phyloP scores from a whole-genome alignment of 73 alveolate genomes.

The Uronychia binucleata region DNA sequence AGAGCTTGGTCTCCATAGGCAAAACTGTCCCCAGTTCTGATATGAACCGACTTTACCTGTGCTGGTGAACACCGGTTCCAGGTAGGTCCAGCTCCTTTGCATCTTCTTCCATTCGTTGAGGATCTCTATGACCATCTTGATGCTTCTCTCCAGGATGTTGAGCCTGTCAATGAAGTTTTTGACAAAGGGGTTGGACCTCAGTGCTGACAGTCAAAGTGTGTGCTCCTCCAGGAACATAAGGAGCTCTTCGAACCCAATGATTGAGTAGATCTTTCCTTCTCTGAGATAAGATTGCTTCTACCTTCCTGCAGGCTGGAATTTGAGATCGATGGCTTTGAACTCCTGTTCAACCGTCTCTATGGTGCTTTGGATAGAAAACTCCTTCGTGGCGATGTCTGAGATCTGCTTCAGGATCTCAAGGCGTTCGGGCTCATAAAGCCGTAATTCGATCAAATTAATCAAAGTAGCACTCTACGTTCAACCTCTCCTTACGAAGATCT shows the following conservation, averaged over 20 bases:
- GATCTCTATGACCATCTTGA: slow-evolving; percentile 63
- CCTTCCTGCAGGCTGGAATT: not conserved
- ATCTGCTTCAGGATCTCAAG: slow-evolving; percentile 40
- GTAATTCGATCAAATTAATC: slow-evolving; percentile 8
- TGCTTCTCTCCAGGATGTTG: slow-evolving; percentile 23
- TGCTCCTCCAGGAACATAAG: slow-evolving; percentile 32
- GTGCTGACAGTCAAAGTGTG: slow-evolving; percentile 19
- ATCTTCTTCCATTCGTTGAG: slow-evolving; percentile 93
- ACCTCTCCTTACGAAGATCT: not conserved
- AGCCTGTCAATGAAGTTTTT: slow-evolving; percentile 43
- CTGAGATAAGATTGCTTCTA: not conserved
- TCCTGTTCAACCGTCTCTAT: slow-evolving; percentile 48
- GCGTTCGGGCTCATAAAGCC: slow-evolving; percentile 23
- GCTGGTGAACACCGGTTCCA: slow-evolving; percentile 88
- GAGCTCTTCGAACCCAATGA: slow-evolving; percentile 37
- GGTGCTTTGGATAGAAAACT: slow-evolving; percentile 42
- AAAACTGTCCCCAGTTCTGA: slow-evolving; percentile 10
- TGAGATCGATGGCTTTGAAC: slow-evolving; percentile 26
- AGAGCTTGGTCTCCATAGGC: slow-evolving; percentile 86
- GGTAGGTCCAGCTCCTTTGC: slow-evolving; percentile 84
- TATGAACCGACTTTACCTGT: slow-evolving; percentile 68
- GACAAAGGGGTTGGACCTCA: slow-evolving; percentile 46
- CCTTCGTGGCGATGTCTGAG: slow-evolving; percentile 51
- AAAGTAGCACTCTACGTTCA: not conserved
- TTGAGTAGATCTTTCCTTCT: slow-evolving; percentile 21